These are phyloP conservation scores for Fusarium austroafricanum DNA, from an alignment of 2,329 filamentous ascomycete species.

Conservation along the genomic window DNA sequence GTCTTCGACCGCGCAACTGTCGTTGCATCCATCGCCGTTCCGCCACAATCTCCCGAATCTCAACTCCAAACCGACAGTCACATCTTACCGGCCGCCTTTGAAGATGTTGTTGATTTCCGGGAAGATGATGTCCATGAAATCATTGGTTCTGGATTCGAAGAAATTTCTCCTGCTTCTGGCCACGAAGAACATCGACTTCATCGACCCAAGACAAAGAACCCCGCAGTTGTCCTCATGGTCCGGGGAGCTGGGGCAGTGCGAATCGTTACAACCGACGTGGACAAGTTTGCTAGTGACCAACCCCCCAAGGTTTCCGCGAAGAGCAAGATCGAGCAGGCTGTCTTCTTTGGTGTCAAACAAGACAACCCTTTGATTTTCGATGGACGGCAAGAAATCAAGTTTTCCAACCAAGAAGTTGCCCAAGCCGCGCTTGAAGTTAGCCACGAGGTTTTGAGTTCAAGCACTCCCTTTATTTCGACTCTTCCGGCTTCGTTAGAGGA, in stretches of 20 bases:
- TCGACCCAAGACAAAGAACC: slow-evolving; percentile 70
- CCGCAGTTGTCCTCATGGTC: slow-evolving; percentile 70
- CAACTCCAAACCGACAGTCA: slow-evolving; percentile 78
- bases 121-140: slow-evolving; percentile 72
- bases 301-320: slow-evolving; percentile 79
- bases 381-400: slow-evolving; percentile 72
- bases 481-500: slow-evolving; percentile 82
- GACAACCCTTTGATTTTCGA: slow-evolving; percentile 91
- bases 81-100: slow-evolving; percentile 74
- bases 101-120: slow-evolving; percentile 87
- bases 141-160: slow-evolving; percentile 72
- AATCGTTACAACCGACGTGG: slow-evolving; percentile 67
- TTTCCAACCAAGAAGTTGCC: slow-evolving; percentile 76
- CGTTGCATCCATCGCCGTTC: slow-evolving; percentile 76
- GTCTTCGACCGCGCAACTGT: slow-evolving; percentile 83
- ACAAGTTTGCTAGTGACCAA: slow-evolving; percentile 68
- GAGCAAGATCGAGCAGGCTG: slow-evolving; percentile 91
- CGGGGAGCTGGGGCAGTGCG: slow-evolving; percentile 72
- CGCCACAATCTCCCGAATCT: slow-evolving; percentile 77
- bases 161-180: slow-evolving; percentile 54
- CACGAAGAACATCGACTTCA: slow-evolving; percentile 62
- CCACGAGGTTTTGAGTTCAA: slow-evolving; percentile 82
- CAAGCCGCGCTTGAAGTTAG: slow-evolving; percentile 83
- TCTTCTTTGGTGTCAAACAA: slow-evolving; percentile 87
- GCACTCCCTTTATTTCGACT: slow-evolving; percentile 77